Evolutionary conservation across 768 basidiomycete species (phyloP), one percentile per base, ranked within the genome.

Genomic region (Astraeus odoratus): DNA sequence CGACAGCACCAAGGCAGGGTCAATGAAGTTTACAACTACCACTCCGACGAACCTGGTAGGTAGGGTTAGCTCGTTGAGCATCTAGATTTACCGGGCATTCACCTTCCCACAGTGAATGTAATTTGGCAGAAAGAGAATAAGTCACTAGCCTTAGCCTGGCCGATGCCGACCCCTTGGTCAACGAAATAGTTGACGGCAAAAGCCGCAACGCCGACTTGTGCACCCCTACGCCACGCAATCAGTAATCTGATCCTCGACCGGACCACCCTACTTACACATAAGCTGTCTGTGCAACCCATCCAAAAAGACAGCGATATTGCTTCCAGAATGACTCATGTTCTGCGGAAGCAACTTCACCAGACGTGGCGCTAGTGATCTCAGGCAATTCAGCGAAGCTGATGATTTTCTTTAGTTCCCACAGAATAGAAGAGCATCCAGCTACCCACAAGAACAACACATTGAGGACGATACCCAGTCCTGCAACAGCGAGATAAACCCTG

Each of bases 91-190:
- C 23, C 30, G 12, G 9, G 10, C 25, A 40, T 69, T 50, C 55
- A 76, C 75, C 81, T 70, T 49, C 77, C 79, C 15, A 77, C 60
- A 2, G 80, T 78, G 58, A 82, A 82, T 13, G 80, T 81, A 59
- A 85, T 71, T 54, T 85, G 79, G 53, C 80, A 84, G 58, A 81
- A 80, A 7, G 83, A 86, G 53, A 84, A 82, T 44, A 86, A 61
- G 42, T 79, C 64, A 45, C 82, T 80, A 33, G 80, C 83, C 48
- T 65, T 61, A 4, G 80, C 62, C 27, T 72, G 64, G 42, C 54
- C 55, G 50, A 80, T 72, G 30, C 76, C 76, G 43, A 83, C 60
- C 12, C 73, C 73, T 51, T 81, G 81, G 33, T 81, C 82, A n/a
- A 67, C 59, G 43, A 86, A 71, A 61, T 74, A 86, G 67, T 85